Evolutionary conservation across 2,329 filamentous ascomycete genomes (phyloP).

Genomic region (Cladosporium sp.): DNA sequence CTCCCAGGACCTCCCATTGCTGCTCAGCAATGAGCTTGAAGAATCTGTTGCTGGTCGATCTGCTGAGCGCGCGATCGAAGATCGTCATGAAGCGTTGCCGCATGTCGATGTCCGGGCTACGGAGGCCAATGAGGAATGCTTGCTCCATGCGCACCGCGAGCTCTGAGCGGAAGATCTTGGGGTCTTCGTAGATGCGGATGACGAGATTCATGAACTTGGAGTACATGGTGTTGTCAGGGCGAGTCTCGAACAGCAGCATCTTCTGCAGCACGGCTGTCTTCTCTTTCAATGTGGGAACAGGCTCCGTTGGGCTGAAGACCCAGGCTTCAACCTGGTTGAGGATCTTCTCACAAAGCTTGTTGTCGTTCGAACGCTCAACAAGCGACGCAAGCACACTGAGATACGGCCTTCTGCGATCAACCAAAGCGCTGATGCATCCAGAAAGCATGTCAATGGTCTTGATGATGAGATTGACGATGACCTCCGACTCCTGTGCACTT

Average conservation of each 20-base stretch:
- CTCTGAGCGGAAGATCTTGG: conserved; percentile 91
- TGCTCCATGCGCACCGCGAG: conserved; percentile 97
- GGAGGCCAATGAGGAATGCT: conserved; percentile 92
- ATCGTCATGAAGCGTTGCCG: conserved; percentile 95
- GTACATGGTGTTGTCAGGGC: conserved; percentile 78
- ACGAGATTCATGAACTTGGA: conserved; percentile 94
- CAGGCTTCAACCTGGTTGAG: conserved; percentile 90
- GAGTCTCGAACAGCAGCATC: conserved; percentile 93
- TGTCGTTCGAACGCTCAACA: conserved; percentile 91
- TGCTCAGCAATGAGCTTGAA: conserved; percentile 87
- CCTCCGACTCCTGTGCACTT: conserved; percentile 75
- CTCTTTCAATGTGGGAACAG: conserved; percentile 95
- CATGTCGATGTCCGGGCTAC: conserved; percentile 94
- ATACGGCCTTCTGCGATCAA: conserved; percentile 88
- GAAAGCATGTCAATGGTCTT: conserved; percentile 94
- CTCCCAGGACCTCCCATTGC: conserved; percentile 93
- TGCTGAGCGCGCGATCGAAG: conserved; percentile 92
- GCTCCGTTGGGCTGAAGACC: conserved; percentile 94
- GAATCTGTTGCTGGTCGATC: conserved; percentile 82
- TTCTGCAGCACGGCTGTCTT: conserved; percentile 99
- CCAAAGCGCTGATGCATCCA: conserved; percentile 85
- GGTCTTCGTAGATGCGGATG: conserved; percentile 96
- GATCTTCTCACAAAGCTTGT: conserved; percentile 85
- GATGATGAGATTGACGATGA: conserved; percentile 88
- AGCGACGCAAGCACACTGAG: conserved; percentile 91